A percentile compares a stretch with the other conserved stretches of the same genome.
These are phyloP conservation scores for Coemansia sp. DNA, from an alignment of 192 early-diverging fungal genomes.

Conservation along the genomic window DNA sequence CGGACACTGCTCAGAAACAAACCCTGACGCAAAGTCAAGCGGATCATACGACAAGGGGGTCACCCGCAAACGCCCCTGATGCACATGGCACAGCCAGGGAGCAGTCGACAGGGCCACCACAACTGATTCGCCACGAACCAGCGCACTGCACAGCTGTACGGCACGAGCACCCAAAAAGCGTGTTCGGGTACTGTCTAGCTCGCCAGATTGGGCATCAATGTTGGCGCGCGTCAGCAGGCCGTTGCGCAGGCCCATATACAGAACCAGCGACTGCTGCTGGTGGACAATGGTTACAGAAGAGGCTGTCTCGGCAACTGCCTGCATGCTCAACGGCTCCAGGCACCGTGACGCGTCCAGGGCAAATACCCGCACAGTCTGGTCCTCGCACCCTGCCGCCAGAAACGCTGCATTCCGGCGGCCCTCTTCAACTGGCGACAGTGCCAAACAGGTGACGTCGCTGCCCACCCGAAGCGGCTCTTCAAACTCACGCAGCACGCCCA, in stretches of 20 bases:
- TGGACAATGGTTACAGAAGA: slow-evolving; percentile 74
- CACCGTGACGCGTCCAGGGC: slow-evolving; percentile 76
- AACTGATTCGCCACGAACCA: slow-evolving; percentile 64
- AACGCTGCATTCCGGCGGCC: slow-evolving; percentile 74
- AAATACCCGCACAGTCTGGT: slow-evolving; percentile 87
- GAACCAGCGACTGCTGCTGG: slow-evolving; percentile 53
- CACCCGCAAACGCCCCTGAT: slow-evolving; percentile 67
- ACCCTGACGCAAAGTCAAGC: slow-evolving; percentile 79
- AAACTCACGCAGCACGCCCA: slow-evolving; percentile 82
- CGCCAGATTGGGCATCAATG: slow-evolving; percentile 80
- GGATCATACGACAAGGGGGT: slow-evolving; percentile 85
- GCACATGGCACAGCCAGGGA: slow-evolving; percentile 86
- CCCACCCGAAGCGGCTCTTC: slow-evolving; percentile 73
- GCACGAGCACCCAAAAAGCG: slow-evolving; percentile 83
- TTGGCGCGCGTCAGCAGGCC: slow-evolving; percentile 85
- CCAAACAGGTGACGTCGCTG: slow-evolving; percentile 68
- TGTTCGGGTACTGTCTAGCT: slow-evolving; percentile 75
- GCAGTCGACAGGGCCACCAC: slow-evolving; percentile 80
- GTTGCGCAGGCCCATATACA: slow-evolving; percentile 87
- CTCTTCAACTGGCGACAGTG: slow-evolving; percentile 75
- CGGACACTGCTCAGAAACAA: slow-evolving; percentile 79
- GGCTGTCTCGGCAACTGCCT: slow-evolving; percentile 66
- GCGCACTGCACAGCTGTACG: slow-evolving; percentile 74
- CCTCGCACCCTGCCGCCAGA: slow-evolving; percentile 88
- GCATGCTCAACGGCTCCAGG: slow-evolving; percentile 73